Percentiles rank a stretch among this genome's conserved stretches.
Conservation (phyloP, 2,329 filamentous ascomycete species). For the Colletotrichum gigasporum region DNA sequence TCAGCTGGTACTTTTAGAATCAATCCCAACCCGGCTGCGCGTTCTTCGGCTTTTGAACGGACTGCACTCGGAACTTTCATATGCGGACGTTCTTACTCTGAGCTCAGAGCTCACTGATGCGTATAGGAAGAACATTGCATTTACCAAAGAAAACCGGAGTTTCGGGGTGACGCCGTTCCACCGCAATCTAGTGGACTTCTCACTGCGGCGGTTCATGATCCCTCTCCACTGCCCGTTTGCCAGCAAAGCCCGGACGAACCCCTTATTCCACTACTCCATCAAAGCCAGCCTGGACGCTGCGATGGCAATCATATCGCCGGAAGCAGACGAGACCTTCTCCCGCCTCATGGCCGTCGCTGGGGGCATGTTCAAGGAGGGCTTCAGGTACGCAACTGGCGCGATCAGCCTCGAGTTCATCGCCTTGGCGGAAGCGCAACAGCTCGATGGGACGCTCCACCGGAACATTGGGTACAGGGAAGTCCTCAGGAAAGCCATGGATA, state of each 20-base stretch:
- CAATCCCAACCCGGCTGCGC: slow-evolving; percentile 45
- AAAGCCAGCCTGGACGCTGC: slow-evolving; percentile 57
- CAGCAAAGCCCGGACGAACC: slow-evolving; percentile 50
- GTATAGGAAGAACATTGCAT: slow-evolving; percentile 35
- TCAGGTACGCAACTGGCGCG: slow-evolving; percentile 43
- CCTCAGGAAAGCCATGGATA: slow-evolving; percentile 42
- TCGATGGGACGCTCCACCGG: slow-evolving; percentile 41
- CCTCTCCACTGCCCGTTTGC: slow-evolving; percentile 62
- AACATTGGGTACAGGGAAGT: slow-evolving; percentile 38
- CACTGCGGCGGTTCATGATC: slow-evolving; percentile 64
- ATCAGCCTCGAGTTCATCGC: slow-evolving; percentile 49
- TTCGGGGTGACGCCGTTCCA: slow-evolving; percentile 47
- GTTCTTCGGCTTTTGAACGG: slow-evolving; percentile 46
- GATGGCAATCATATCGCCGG: slow-evolving; percentile 45
- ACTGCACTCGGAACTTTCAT: slow-evolving; percentile 43
- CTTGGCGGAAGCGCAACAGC: slow-evolving; percentile 39
- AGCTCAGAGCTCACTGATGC: slow-evolving; percentile 43
- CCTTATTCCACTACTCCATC: slow-evolving; percentile 58
- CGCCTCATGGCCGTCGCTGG: slow-evolving; percentile 48
- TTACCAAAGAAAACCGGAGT: slow-evolving; percentile 32
- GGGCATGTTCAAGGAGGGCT: slow-evolving; percentile 51
- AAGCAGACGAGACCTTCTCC: slow-evolving; percentile 46
- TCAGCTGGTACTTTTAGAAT: slow-evolving; percentile 46
- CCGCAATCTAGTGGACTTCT: slow-evolving; percentile 59
- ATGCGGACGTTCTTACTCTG: slow-evolving; percentile 45